A percentile compares a stretch with the other conserved stretches of the same genome.
Evolutionary conservation across 495 filamentous ascomycete genomes (phyloP).

Genomic region (Penicillium coffeae): DNA sequence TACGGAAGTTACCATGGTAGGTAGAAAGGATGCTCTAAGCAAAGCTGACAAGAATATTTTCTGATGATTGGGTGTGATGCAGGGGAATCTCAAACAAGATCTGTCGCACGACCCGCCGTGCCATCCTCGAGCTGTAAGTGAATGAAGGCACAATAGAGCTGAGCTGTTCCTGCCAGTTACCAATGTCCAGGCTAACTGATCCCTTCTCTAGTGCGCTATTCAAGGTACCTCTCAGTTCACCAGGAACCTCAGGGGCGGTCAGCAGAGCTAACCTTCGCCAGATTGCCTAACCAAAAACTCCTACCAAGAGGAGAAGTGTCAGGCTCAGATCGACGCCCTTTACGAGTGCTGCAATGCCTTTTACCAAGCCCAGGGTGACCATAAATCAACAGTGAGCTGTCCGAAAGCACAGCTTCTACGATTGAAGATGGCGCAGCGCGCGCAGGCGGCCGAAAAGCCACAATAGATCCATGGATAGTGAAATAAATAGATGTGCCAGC

Average conservation of each 20-base stretch:
- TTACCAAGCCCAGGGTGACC: slow-evolving; percentile 75
- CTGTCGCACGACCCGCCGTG: slow-evolving; percentile 75
- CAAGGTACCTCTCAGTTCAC: too few relatives aligned
- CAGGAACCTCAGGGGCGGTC: too few relatives aligned
- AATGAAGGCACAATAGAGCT: neutral
- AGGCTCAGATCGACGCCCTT: slow-evolving; percentile 76
- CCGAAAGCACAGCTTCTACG: slow-evolving; percentile 74
- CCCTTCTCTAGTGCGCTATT: slow-evolving; percentile 67
- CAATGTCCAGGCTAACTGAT: slow-evolving; percentile 2
- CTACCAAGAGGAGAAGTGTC: slow-evolving; percentile 86
- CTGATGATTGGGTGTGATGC: neutral
- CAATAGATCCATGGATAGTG: slow-evolving; percentile 4
- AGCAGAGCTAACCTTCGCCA: slow-evolving; percentile 36
- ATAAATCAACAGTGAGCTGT: slow-evolving; percentile 74
- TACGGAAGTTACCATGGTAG: too few relatives aligned
- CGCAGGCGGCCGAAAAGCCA: slow-evolving; percentile 32
- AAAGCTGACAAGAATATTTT: too few relatives aligned
- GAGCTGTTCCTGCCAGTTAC: neutral
- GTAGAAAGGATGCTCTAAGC: neutral
- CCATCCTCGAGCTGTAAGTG: slow-evolving; percentile 79
- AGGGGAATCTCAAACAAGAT: slow-evolving; percentile 62
- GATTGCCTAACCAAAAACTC: slow-evolving; percentile 80
- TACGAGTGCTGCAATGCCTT: slow-evolving; percentile 94
- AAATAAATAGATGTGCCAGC: slow-evolving; percentile 43
- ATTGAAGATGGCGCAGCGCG: slow-evolving; percentile 84